Evolutionary conservation across 768 basidiomycete species (phyloP), one percentile per base, ranked within the genome.

Genomic region (Gloeophyllum trabeum): DNA sequence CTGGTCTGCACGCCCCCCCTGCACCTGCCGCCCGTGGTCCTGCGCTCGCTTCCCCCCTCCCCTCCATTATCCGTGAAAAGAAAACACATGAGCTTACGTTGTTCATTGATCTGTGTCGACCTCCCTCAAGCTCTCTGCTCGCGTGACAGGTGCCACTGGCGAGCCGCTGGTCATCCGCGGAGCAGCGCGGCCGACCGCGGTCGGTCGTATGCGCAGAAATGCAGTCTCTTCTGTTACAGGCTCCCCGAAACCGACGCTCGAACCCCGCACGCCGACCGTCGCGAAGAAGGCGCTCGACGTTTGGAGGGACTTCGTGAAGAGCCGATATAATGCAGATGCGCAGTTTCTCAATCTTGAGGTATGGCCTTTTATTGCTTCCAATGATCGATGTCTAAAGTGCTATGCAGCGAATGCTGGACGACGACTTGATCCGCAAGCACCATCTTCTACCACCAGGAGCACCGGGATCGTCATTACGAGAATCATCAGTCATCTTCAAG

Each of bases 401-500:
- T 51, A 47, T 12, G 24, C 47, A 92, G 88, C 74, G 76, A 41
- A 79, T 97, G 71, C 61, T 71, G 41, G 76, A 84, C 24, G 92
- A 96, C 56, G 75, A 81, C 30, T 64, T 81, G 42, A 65, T 96
- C 46, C 76, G 75, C 57, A 81, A 78, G 54, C 61, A 88, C 51
- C 73, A 77, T 35, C 65, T 96, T 22, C 53, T 67, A 22, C 75
- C 82, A 1, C 90, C 89, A 3, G 88, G 88, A 5, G 64, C 65
- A 20, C 69, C 71, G 23, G 76, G 80, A 6, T 76, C 83, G 24
- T 67, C 73, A 20, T 55, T 61, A 18, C 75, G 69, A 46, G 83
- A 87, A 51, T 79, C 83, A 0, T 75, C 81, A 4, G 90, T 93
- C 6, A 79, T 97, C 35, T 92, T 92, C 69, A 92, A 92, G 59